These are phyloP conservation scores for Bidens hawaiensis DNA, from an alignment of 140 eudicot genomes.

Conservation along the genomic window DNA sequence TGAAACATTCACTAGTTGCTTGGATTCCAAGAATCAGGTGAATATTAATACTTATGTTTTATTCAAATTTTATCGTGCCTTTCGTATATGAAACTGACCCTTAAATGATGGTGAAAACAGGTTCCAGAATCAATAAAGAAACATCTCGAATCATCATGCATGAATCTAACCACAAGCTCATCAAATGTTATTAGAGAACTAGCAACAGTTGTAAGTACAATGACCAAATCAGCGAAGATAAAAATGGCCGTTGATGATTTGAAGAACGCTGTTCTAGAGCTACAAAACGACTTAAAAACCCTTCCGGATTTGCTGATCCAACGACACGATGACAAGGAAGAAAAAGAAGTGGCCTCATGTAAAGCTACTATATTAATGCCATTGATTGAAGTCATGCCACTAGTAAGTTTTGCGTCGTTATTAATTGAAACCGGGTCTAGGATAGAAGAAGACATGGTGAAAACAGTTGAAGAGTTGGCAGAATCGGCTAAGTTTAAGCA, in stretches of 20 bases:
- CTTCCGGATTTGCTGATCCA: conserved; percentile 25
- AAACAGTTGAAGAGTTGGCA: conserved; percentile 49
- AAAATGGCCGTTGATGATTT: conserved; percentile 37
- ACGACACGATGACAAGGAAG: conserved; percentile 3
- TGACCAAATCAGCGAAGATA: conserved; percentile 46
- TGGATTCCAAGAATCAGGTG: conserved; percentile 43
- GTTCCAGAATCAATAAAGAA: conserved; percentile 48
- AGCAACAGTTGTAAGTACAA: conserved; percentile 35
- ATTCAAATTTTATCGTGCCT: not conserved
- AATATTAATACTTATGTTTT: not conserved
- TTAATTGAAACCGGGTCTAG: conserved; percentile 55
- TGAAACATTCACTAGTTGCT: conserved; percentile 50
- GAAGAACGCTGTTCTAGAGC: conserved; percentile 37
- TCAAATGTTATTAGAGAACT: conserved; percentile 51
- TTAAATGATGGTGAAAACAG: conserved; percentile 22
- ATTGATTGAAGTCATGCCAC: conserved; percentile 36
- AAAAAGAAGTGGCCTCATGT: not conserved
- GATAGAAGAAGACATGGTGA: conserved; percentile 41
- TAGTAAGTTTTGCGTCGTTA: conserved; percentile 49
- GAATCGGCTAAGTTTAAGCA: conserved; percentile 45
- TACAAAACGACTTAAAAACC: conserved; percentile 43
- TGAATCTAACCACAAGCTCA: conserved; percentile 33
- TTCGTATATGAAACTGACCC: not conserved
- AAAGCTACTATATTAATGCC: not conserved
- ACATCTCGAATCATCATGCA: conserved; percentile 44